Conservation (phyloP, 73 alveolate genomes). For the Tetrahymena elliotti region DNA sequence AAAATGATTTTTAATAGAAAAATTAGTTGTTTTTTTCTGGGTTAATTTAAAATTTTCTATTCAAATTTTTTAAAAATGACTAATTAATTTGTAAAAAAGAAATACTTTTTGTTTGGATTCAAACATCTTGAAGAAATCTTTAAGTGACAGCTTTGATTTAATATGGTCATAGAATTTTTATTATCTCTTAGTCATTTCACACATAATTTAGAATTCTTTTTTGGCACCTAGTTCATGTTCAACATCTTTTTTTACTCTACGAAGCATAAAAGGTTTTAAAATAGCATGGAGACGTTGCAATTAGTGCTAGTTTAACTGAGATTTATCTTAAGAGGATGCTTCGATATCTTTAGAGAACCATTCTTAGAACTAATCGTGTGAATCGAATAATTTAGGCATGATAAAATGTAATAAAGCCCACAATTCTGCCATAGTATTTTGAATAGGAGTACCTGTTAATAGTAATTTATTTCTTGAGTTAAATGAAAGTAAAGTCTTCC, state of each 20-base stretch:
- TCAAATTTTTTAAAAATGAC: no score
- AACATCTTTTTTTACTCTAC: slow-evolving; percentile 92
- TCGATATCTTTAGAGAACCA: slow-evolving; percentile 99
- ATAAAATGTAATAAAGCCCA: slow-evolving; percentile 98
- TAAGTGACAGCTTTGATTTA: slow-evolving; percentile 79
- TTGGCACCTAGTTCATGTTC: slow-evolving; percentile 95
- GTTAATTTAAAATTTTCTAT: no score
- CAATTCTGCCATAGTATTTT: slow-evolving; percentile 97
- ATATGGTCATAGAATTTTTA: slow-evolving; percentile 80
- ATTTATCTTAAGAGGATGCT: slow-evolving; percentile 86
- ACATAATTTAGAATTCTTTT: slow-evolving; percentile 74
- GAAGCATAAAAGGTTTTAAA: slow-evolving; percentile 95
- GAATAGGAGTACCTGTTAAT: slow-evolving; percentile 97
- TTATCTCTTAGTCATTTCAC: slow-evolving; percentile 94
- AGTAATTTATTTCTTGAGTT: slow-evolving; percentile 91
- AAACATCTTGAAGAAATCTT: slow-evolving; percentile 85
- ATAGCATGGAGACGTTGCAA: slow-evolving; percentile 90
- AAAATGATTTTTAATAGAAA: no score
- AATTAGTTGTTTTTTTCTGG: no score
- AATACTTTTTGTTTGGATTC: slow-evolving; percentile 69
- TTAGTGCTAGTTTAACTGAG: slow-evolving; percentile 86
- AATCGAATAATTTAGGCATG: slow-evolving; percentile 95
- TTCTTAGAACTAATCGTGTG: slow-evolving; percentile 95
- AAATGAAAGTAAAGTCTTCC: slow-evolving; percentile 84
- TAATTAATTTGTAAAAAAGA: no score